These are phyloP conservation scores for Phaseolus lunatus DNA, from an alignment of 306 rosid species.

Conservation along the genomic window DNA sequence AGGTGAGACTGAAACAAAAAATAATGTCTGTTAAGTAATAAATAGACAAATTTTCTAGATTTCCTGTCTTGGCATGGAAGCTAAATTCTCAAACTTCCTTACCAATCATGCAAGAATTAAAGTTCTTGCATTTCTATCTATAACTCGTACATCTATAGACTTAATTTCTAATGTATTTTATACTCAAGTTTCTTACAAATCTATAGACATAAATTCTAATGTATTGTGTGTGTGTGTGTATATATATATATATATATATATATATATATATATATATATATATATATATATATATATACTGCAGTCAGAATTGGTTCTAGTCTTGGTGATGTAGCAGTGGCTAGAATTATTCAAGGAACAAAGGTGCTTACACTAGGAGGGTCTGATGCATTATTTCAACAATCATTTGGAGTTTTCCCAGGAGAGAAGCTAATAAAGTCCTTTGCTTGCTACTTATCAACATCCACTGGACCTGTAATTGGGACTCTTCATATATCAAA, in stretches of 20 bases:
- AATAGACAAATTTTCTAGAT: no score
- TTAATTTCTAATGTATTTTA: neutral
- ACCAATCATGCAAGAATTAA: neutral
- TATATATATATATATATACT: neutral
- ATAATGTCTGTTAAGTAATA: neutral
- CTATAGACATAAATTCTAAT: no score
- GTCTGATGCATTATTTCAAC: slow-evolving; percentile 55
- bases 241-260: no score
- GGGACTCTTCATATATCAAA: slow-evolving; percentile 66
- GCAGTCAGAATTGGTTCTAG: slow-evolving; percentile 59
- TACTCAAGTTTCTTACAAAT: no score
- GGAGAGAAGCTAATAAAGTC: slow-evolving; percentile 64
- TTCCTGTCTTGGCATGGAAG: neutral
- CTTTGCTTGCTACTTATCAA: slow-evolving; percentile 68
- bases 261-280: no score
- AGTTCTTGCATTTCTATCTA: neutral
- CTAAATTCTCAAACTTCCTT: neutral
- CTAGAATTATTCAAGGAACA: slow-evolving; percentile 64
- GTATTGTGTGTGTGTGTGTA: no score
- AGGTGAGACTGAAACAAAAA: neutral
- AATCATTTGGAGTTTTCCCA: slow-evolving; percentile 48
- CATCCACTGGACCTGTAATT: slow-evolving; percentile 67
- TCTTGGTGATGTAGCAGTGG: slow-evolving; percentile 63
- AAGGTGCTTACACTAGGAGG: slow-evolving; percentile 64
- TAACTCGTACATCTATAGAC: neutral